Conservation (phyloP, 2,329 filamentous ascomycete genomes). For the Zalaria sp. region DNA sequence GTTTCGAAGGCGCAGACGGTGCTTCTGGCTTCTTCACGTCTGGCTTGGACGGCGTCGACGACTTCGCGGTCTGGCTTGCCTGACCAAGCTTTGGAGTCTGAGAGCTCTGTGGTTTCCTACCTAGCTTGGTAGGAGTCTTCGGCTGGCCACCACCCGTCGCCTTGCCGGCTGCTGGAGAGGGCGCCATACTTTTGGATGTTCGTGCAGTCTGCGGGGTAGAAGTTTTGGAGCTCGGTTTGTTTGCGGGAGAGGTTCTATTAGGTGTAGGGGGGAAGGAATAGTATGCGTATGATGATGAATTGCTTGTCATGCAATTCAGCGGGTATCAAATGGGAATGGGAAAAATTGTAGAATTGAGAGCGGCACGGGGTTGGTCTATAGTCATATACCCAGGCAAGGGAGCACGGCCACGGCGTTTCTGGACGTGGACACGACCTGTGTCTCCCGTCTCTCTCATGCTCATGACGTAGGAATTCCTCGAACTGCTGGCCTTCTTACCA, state of each 20-base stretch:
- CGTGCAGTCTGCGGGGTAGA: conserved; percentile 12
- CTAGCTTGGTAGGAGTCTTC: conserved; percentile 38
- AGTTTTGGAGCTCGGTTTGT: conserved; percentile 18
- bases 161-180: conserved; percentile 37
- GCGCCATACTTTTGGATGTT: conserved; percentile 27
- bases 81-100: conserved; percentile 26
- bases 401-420: background rate
- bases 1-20: conserved; percentile 17
- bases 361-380: background rate
- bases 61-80: conserved; percentile 13
- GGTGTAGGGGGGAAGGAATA: conserved; percentile 38
- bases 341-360: background rate
- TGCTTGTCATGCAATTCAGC: conserved; percentile 32
- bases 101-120: conserved; percentile 25
- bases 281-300: conserved; percentile 34
- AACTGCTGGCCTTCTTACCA: background rate
- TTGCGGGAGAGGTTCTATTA: conserved; percentile 23
- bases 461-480: background rate
- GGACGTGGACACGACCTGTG: background rate
- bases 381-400: background rate
- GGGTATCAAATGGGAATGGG: background rate
- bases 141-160: conserved; percentile 26
- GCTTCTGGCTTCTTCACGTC: conserved; percentile 17
- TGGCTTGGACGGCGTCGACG: conserved; percentile 12
- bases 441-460: background rate